A percentile compares a stretch with the other conserved stretches of the same genome.
phyloP scores from a whole-genome alignment of 2,329 filamentous ascomycete species.

The Colletotrichum sp. region DNA sequence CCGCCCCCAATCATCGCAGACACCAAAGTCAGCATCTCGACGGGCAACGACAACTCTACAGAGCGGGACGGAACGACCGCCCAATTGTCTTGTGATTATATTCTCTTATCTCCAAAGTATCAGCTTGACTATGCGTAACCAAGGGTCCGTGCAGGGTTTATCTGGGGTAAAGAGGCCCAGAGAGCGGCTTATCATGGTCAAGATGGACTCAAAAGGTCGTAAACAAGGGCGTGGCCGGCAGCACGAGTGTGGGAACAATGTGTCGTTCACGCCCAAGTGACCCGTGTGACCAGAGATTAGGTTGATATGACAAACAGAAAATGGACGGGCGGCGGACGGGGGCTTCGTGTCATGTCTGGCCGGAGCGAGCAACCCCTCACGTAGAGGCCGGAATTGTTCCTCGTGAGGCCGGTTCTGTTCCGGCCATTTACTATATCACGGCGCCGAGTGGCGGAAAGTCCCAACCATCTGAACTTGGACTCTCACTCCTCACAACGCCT shows the following conservation, averaged over 20 bases:
- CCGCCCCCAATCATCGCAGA: neutral
- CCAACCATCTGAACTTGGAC: slow-evolving; percentile 13
- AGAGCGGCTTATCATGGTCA: slow-evolving; percentile 3
- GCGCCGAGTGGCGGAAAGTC: slow-evolving; percentile 24
- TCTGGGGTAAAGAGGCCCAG: neutral
- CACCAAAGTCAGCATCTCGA: neutral
- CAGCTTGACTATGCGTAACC: neutral
- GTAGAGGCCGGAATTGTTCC: slow-evolving; percentile 39
- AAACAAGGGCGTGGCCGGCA: slow-evolving; percentile 3
- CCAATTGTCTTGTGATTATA: neutral
- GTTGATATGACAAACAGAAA: slow-evolving; percentile 24
- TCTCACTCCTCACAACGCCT: slow-evolving; percentile 8
- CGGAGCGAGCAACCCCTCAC: slow-evolving; percentile 27
- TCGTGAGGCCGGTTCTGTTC: slow-evolving; percentile 31
- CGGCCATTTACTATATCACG: slow-evolving; percentile 55
- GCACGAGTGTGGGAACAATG: neutral
- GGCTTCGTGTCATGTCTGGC: slow-evolving; percentile 16
- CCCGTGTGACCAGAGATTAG: slow-evolving; percentile 19
- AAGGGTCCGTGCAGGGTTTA: neutral
- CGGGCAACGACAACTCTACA: neutral
- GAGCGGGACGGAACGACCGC: neutral
- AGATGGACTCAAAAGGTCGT: neutral
- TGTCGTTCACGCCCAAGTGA: neutral
- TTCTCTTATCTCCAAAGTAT: neutral
- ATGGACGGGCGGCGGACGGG: slow-evolving; percentile 2